Conservation (phyloP, 2,329 filamentous ascomycete genomes). For the Aspergillus sp. region DNA sequence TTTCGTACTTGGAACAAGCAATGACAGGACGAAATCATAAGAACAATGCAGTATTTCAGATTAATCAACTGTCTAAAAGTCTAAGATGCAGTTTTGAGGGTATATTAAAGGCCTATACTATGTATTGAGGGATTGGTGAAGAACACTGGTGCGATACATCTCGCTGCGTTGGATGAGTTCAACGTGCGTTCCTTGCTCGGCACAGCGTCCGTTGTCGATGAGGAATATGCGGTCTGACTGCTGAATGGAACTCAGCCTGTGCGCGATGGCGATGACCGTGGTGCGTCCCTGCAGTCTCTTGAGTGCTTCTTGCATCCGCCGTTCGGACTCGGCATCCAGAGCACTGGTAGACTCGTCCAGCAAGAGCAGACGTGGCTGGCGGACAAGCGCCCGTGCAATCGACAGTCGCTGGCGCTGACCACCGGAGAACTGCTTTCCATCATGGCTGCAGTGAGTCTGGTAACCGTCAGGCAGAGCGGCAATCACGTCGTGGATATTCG, state of each 20-base stretch:
- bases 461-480: conserved; percentile 65
- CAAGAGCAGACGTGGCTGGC: conserved; percentile 56
- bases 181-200: neutral
- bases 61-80: too few relatives aligned
- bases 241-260: too few relatives aligned
- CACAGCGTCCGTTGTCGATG: neutral
- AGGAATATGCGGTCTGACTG: neutral
- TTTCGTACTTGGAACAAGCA: too few relatives aligned
- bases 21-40: too few relatives aligned
- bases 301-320: conserved; percentile 42
- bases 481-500: conserved; percentile 73
- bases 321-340: conserved; percentile 56
- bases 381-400: conserved; percentile 58
- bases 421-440: conserved; percentile 56
- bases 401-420: conserved; percentile 60
- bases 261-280: too few relatives aligned
- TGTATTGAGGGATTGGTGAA: neutral
- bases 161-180: neutral
- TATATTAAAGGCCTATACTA: too few relatives aligned
- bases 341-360: conserved; percentile 63
- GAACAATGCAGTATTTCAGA: too few relatives aligned
- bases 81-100: too few relatives aligned
- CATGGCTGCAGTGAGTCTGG: conserved; percentile 56
- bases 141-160: neutral
- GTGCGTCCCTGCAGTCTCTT: too few relatives aligned